Evolutionary conservation across 2,329 filamentous ascomycete genomes (phyloP).

Genomic region (Microsporum ferrugineum): DNA sequence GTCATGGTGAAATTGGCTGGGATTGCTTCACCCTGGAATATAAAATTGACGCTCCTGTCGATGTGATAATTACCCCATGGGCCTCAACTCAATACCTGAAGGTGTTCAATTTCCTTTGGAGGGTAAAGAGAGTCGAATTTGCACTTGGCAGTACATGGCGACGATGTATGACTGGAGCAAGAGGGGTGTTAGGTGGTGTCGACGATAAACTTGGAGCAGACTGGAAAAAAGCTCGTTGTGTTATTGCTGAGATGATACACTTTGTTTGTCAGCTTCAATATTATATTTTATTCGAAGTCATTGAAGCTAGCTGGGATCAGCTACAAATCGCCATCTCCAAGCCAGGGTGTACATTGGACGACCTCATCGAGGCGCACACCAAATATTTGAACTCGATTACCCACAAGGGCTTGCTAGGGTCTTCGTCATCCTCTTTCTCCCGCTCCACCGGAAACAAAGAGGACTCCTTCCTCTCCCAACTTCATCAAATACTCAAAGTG

Average conservation of each 20-base stretch:
- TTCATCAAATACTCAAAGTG: conserved; percentile 81
- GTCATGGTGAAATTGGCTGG: conserved; percentile 95
- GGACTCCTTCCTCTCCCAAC: conserved; percentile 75
- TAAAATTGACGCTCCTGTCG: conserved; percentile 90
- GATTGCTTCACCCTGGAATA: conserved; percentile 98
- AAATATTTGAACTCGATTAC: conserved; percentile 89
- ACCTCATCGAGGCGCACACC: conserved; percentile 83
- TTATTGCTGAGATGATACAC: conserved; percentile 95
- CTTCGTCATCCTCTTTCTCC: conserved; percentile 32
- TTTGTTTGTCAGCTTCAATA: conserved; percentile 96
- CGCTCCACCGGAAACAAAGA: conserved; percentile 47
- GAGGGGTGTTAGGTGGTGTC: conserved; percentile 73
- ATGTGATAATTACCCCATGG: conserved; percentile 94
- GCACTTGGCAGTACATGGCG: conserved; percentile 84
- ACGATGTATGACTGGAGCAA: conserved; percentile 85
- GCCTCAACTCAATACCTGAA: conserved; percentile 94
- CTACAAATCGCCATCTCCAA: conserved; percentile 71
- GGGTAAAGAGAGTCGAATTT: conserved; percentile 95
- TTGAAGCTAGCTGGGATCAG: conserved; percentile 89
- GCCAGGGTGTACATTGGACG: conserved; percentile 83
- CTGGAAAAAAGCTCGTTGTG: conserved; percentile 83
- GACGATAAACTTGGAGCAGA: conserved; percentile 62
- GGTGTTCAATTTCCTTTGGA: conserved; percentile 98
- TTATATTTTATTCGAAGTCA: conserved; percentile 97
- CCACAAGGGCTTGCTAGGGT: conserved; percentile 84